Evolutionary conservation across 1,284 basidiomycete genomes (phyloP), one percentile per base, ranked within the genome.

Genomic region (Anthracocystis setariae): DNA sequence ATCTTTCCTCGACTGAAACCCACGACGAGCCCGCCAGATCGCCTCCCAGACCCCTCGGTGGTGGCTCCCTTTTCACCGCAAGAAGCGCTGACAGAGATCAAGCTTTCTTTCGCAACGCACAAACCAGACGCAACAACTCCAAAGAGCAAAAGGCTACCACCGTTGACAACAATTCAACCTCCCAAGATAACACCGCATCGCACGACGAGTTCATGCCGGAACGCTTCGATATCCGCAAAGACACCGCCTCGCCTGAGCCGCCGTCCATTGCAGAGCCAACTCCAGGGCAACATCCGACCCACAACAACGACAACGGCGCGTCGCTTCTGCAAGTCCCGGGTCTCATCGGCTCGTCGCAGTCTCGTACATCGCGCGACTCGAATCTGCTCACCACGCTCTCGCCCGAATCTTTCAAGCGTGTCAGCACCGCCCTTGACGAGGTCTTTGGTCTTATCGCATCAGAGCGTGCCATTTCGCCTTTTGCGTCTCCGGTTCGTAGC

Each of bases 371-470:
- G 10, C 63, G 57, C 29, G 61, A 63, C 23, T 63, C 65, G 8
- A 53, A 50, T 15, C 47, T 77, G 38, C 64, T 74, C 20, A 73
- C 59, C 23, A 75, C 53, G 17, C 70, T 75, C 35, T 60, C 72
- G 9, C 78, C 78, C 0, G 77, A 80, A 45, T 74, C 76, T 12
- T 78, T 78, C 66, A 67, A 73, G 29, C 66, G 78, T 43, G 75
- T 80, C 61, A 78, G 76, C 54, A 78, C 74, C 2, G 78, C 78
- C 0, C 63, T 80, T 8, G 73, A 78, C 23, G 78, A 80, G 45
- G 75, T 80, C 5, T 78, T 73, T 35, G 73, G 62, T 15, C 57
- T 74, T 32, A 71, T 79, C n/a, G 59, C 74, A 20, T 52, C 52
- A 12, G 59, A 72, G 37, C 54, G 52, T 23, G 49, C 40, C 24